Evolutionary conservation across 768 basidiomycete genomes (phyloP), one percentile per base, ranked within the genome.

Genomic region (Mrakia frigida): DNA sequence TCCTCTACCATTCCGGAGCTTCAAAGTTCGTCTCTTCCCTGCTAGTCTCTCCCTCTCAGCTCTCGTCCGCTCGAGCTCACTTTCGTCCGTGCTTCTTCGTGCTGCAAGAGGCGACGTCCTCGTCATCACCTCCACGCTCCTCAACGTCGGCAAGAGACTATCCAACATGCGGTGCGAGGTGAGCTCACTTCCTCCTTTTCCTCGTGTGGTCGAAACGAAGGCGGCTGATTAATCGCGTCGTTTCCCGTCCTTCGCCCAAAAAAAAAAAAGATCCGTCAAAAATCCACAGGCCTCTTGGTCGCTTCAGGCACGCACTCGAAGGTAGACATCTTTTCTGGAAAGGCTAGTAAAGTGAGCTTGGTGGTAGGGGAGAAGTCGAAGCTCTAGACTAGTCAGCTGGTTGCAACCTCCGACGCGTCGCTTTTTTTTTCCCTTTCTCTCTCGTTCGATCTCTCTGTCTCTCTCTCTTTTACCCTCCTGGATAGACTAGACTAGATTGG

Each of bases 181-280:
- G 10, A n/a, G 50, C 41, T 68, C 10, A 28, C 31, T 33, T 52
- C 41, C 28, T 43, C n/a, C 67, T 43, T 39, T 68, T 43, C 23
- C 71, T 72, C 21, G 50, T 33, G n/a, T n/a, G n/a, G n/a, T n/a
- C n/a, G n/a, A n/a, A n/a, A n/a, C n/a, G n/a, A n/a, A n/a, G n/a
- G n/a, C n/a, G n/a, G n/a, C n/a, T n/a, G n/a, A n/a, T n/a, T n/a
- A n/a, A n/a, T 52, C 43, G 50, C 41, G 23, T 13, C 18, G n/a
- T 71, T n/a, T 52, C 31, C 52, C 11, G 16, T 43, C 46, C 25
- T 70, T 28, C 46, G 18, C 46, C 41, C 46, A n/a, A n/a, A n/a
- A n/a, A n/a, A n/a, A n/a, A n/a, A n/a, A n/a, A n/a, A 71, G 70
- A 73, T 59, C 37, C 33, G 31, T 33, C 72, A 25, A 39, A 41